These are phyloP conservation scores for Terfezia claveryi DNA, from an alignment of 495 filamentous ascomycete genomes.

Conservation along the genomic window DNA sequence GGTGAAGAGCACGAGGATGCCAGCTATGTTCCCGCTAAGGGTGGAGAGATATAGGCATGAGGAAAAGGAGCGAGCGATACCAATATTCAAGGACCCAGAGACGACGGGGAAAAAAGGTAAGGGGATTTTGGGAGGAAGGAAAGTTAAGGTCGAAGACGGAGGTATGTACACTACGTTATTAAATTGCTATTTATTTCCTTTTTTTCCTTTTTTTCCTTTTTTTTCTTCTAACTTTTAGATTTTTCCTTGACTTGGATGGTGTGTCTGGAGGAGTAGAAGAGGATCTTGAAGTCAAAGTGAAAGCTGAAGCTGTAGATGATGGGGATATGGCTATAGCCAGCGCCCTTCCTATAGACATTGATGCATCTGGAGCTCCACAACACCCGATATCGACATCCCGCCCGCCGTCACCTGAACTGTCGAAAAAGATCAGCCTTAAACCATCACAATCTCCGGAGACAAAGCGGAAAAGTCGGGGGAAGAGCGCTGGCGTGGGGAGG, in stretches of 20 bases:
- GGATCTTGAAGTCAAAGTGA: slow-evolving; percentile 15
- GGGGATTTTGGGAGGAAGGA: slow-evolving; percentile 5
- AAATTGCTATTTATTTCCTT: slow-evolving; percentile 12
- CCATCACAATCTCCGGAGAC: no score
- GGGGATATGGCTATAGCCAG: neutral
- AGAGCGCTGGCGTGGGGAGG: no score
- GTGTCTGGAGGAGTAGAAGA: slow-evolving; percentile 17
- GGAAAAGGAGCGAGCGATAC: neutral
- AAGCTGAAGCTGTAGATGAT: slow-evolving; percentile 8
- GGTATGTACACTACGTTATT: neutral
- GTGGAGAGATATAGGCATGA: neutral
- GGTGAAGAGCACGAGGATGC: neutral
- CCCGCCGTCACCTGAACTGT: neutral
- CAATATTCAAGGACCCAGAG: neutral
- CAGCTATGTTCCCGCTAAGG: neutral
- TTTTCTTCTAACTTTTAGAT: slow-evolving; percentile 8
- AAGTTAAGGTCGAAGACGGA: slow-evolving; percentile 7
- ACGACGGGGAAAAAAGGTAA: neutral
- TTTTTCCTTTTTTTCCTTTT: slow-evolving; percentile 14
- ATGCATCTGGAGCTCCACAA: neutral
- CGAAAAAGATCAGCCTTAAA: neutral
- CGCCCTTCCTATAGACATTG: neutral
- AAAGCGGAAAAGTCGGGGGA: no score
- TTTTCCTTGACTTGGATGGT: slow-evolving; percentile 14
- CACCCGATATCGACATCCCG: neutral